Percentiles rank a stretch among this genome's conserved stretches.
phyloP scores from a whole-genome alignment of 805 yeast genomes.

The Wickerhamomyces canadensis region DNA sequence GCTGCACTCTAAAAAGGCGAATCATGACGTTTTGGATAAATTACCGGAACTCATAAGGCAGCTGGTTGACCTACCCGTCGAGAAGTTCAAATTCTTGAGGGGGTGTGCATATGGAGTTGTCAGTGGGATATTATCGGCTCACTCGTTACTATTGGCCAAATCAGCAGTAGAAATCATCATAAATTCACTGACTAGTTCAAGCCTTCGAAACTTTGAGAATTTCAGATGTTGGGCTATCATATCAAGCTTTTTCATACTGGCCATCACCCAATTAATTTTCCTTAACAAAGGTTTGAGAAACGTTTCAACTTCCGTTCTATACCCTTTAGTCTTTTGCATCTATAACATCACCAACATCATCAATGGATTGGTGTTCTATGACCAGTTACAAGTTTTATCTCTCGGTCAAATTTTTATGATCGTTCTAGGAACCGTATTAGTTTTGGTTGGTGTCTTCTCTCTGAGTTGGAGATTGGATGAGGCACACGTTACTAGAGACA shows the following conservation, averaged over 20 bases:
- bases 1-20: constrained; percentile 1
- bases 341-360: constrained; percentile 66
- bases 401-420: constrained; percentile 33
- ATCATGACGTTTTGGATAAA: background rate
- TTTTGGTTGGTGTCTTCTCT: constrained; percentile 55
- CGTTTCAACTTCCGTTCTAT: constrained; percentile 70
- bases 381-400: constrained; percentile 40
- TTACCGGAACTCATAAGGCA: constrained; percentile 3
- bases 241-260: constrained; percentile 49
- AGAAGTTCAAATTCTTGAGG: constrained; percentile 29
- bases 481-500: background rate
- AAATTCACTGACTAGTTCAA: constrained; percentile 32
- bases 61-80: constrained; percentile 4
- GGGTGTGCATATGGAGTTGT: constrained; percentile 64
- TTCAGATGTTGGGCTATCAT: constrained; percentile 47
- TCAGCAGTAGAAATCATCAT: constrained; percentile 67
- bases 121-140: constrained; percentile 79
- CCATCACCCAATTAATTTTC: constrained; percentile 65
- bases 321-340: constrained; percentile 81
- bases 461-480: constrained; percentile 48
- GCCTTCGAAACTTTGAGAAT: constrained; percentile 33
- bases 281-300: constrained; percentile 68
- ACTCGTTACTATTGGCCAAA: constrained; percentile 81
- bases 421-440: constrained; percentile 41
- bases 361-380: constrained; percentile 57